A percentile compares a stretch with the other conserved stretches of the same genome.
Conservation (phyloP, 1,284 basidiomycete species). For the Paramarasmius palmivorus region DNA sequence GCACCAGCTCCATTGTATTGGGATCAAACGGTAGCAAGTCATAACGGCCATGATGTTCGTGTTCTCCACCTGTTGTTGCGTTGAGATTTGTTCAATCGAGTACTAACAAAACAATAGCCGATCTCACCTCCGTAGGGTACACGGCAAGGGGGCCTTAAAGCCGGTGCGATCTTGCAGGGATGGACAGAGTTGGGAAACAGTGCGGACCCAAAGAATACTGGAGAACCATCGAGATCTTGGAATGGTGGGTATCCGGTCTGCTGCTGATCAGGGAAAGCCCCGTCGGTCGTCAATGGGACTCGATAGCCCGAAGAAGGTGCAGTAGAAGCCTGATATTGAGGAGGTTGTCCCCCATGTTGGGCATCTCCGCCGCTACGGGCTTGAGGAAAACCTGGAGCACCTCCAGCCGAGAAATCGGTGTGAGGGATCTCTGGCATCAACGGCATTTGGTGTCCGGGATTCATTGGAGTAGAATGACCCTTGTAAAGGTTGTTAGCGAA, state of each 20-base stretch:
- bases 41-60: slow-evolving; percentile 60
- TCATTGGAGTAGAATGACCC: background rate
- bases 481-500: no score
- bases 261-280: slow-evolving; percentile 45
- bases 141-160: slow-evolving; percentile 49
- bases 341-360: background rate
- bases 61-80: slow-evolving; percentile 43
- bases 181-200: slow-evolving; percentile 67
- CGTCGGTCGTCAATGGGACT: slow-evolving; percentile 47
- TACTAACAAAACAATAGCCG: no score
- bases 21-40: slow-evolving; percentile 70
- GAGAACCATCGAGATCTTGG: slow-evolving; percentile 55
- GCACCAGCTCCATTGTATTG: slow-evolving; percentile 70
- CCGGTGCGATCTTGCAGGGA: slow-evolving; percentile 74
- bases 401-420: background rate
- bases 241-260: slow-evolving; percentile 49
- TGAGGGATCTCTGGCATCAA: background rate
- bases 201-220: slow-evolving; percentile 72
- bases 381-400: background rate
- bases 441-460: slow-evolving; percentile 3
- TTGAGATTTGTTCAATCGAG: background rate
- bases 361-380: background rate
- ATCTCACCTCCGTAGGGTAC: slow-evolving; percentile 53
- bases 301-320: slow-evolving; percentile 62
- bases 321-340: background rate